Percentiles rank a stretch among this genome's conserved stretches.
phyloP scores from a whole-genome alignment of 495 filamentous ascomycete species.

The Xylaria scruposa region DNA sequence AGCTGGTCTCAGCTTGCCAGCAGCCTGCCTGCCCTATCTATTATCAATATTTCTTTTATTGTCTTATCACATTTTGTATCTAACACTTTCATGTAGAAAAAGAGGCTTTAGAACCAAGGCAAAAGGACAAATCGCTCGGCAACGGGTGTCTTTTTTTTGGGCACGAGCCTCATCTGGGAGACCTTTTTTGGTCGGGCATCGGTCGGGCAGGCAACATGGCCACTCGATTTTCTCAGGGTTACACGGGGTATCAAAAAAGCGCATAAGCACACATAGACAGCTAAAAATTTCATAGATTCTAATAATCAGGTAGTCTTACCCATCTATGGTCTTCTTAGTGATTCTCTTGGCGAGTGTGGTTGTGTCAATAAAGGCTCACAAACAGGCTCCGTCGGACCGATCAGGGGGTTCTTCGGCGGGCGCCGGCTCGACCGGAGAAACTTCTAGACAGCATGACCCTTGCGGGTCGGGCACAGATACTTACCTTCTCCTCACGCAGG shows the following conservation, averaged over 20 bases:
- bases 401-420: neutral
- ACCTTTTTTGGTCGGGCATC: slow-evolving; percentile 19
- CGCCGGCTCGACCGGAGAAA: neutral
- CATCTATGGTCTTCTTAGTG: neutral
- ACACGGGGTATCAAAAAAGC: slow-evolving; percentile 9
- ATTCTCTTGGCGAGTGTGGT: slow-evolving; percentile 2
- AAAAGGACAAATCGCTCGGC: slow-evolving; percentile 11
- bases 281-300: slow-evolving; percentile 11
- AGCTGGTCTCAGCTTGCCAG: slow-evolving; percentile 15
- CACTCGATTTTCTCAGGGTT: slow-evolving; percentile 9
- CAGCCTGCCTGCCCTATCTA: slow-evolving; percentile 7
- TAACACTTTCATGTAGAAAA: slow-evolving; percentile 23
- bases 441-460: slow-evolving; percentile 23
- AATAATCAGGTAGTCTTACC: slow-evolving; percentile 4
- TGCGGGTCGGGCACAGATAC: slow-evolving; percentile 18
- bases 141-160: slow-evolving; percentile 19
- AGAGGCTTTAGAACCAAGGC: slow-evolving; percentile 24
- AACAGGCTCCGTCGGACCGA: neutral
- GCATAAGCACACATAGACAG: slow-evolving; percentile 17
- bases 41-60: slow-evolving; percentile 13
- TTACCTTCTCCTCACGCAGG: neutral
- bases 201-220: slow-evolving; percentile 8
- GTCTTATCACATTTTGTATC: slow-evolving; percentile 26
- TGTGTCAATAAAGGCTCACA: neutral
- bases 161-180: slow-evolving; percentile 13